phyloP scores from a whole-genome alignment of 2,329 filamentous ascomycete genomes.

The Paracorniculantispora psalliotae region DNA sequence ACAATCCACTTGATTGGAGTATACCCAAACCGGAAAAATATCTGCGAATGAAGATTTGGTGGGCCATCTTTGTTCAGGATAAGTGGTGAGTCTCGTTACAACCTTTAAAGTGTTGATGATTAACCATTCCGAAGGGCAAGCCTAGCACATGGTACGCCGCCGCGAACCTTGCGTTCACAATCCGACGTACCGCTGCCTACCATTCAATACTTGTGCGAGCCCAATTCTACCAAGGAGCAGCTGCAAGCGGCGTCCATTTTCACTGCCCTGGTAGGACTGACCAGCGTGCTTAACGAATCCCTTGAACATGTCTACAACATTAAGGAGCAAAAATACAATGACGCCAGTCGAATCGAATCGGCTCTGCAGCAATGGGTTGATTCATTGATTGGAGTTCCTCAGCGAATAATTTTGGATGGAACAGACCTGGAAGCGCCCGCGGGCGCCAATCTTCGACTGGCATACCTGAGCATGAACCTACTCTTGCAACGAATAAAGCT shows the following conservation, averaged over 20 bases:
- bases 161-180: conserved; percentile 39
- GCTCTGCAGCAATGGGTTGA: conserved; percentile 41
- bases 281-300: conserved; percentile 31
- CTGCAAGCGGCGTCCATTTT: conserved; percentile 34
- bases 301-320: conserved; percentile 33
- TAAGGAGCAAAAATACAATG: conserved; percentile 22
- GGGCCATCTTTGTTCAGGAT: conserved; percentile 50
- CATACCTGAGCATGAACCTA: conserved; percentile 44
- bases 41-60: conserved; percentile 51
- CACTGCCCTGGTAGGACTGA: conserved; percentile 40
- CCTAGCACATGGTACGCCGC: conserved; percentile 48
- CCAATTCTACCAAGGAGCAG: conserved; percentile 15
- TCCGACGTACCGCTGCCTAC: conserved; percentile 44
- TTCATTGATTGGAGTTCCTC: conserved; percentile 31
- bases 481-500: conserved; percentile 43
- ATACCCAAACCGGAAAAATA: conserved; percentile 47
- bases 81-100: conserved; percentile 40
- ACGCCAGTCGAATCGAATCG: conserved; percentile 31
- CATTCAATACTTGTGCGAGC: conserved; percentile 29
- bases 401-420: conserved; percentile 38
- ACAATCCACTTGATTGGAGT: conserved; percentile 47
- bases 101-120: not conserved
- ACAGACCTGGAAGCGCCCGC: conserved; percentile 37
- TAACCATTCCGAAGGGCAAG: conserved; percentile 36
- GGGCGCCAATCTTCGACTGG: conserved; percentile 45